A percentile compares a stretch with the other conserved stretches of the same genome.
These are phyloP conservation scores for Effrenium voratum DNA, from an alignment of 73 alveolate species.

Conservation along the genomic window DNA sequence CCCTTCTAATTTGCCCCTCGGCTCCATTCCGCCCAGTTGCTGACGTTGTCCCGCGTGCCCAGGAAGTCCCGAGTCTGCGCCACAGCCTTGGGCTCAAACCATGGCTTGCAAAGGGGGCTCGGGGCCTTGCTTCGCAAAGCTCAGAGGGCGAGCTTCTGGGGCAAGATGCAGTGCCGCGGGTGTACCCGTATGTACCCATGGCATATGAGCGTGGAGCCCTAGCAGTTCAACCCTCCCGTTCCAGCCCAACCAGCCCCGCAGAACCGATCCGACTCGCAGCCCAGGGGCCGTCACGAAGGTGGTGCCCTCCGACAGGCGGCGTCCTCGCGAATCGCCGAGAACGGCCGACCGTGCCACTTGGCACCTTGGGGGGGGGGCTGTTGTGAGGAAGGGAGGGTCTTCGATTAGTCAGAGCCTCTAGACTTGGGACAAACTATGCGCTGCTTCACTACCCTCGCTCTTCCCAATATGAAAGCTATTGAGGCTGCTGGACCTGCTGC, in stretches of 20 bases:
- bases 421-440: no score
- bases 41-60: slow-evolving; percentile 49
- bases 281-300: slow-evolving; percentile 34
- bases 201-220: neutral
- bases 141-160: no score
- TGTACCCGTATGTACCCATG: neutral
- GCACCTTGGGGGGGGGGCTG: no score
- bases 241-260: neutral
- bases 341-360: no score
- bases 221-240: neutral
- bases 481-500: no score
- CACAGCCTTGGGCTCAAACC: slow-evolving; percentile 2
- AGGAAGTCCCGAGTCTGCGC: slow-evolving; percentile 58
- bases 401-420: no score
- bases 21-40: no score
- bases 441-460: no score
- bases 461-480: no score
- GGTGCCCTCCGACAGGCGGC: slow-evolving; percentile 32
- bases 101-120: neutral
- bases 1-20: no score
- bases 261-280: neutral
- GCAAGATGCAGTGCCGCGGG: neutral
- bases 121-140: neutral
- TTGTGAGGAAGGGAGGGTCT: no score
- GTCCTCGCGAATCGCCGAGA: no score